Conservation (phyloP, 2,329 filamentous ascomycete species). For the Cercospora zeina region DNA sequence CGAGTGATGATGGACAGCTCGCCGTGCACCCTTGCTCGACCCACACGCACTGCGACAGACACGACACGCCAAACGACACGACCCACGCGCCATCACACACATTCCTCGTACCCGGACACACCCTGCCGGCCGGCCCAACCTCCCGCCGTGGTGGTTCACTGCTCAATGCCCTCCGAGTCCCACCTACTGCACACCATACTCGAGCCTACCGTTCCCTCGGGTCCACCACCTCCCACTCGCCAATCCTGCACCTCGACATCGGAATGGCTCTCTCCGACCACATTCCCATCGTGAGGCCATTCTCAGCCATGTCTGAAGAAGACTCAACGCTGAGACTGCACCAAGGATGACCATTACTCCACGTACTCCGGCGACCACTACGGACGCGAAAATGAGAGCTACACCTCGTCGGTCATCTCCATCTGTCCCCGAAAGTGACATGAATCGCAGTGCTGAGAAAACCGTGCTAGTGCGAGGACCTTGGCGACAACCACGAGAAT, state of each 20-base stretch:
- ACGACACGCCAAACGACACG: too few species aligned
- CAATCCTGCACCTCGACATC: not conserved
- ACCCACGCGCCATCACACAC: too few species aligned
- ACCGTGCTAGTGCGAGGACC: slow-evolving; percentile 38
- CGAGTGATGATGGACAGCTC: too few species aligned
- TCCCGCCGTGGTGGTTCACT: not conserved
- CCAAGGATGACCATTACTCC: slow-evolving; percentile 29
- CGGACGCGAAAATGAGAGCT: slow-evolving; percentile 23
- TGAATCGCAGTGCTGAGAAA: slow-evolving; percentile 20
- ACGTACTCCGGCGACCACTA: slow-evolving; percentile 22
- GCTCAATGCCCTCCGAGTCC: not conserved
- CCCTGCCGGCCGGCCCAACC: not conserved
- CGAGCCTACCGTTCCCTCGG: slow-evolving; percentile 1
- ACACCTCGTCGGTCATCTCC: slow-evolving; percentile 26
- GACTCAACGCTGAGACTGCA: slow-evolving; percentile 13
- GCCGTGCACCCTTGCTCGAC: not conserved
- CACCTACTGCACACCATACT: slow-evolving; percentile 1
- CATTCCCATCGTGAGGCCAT: slow-evolving; percentile 28
- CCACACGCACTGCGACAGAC: too few species aligned
- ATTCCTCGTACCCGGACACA: not conserved
- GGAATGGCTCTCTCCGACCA: slow-evolving; percentile 21
- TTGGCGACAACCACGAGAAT: slow-evolving; percentile 44
- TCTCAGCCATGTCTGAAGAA: slow-evolving; percentile 28
- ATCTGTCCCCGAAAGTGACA: not conserved
- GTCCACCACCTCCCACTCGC: not conserved